These are phyloP conservation scores for Nannochloropsis gaditana DNA, from an alignment of 108 stramenopile species.

Conservation along the genomic window DNA sequence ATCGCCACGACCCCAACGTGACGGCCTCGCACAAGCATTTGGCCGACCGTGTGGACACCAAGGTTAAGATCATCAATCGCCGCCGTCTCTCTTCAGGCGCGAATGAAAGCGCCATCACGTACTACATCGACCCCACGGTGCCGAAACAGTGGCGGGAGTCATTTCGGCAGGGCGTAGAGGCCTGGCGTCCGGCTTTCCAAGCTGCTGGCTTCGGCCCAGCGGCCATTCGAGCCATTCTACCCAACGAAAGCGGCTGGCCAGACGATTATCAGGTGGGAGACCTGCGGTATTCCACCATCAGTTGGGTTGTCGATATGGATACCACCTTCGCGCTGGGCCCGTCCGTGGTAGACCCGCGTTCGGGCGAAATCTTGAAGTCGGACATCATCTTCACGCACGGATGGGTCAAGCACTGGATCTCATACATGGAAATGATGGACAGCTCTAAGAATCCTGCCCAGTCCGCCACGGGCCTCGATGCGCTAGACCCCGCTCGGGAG, in stretches of 20 bases:
- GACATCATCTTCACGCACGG: slow-evolving; percentile 45
- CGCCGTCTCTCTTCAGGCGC: background rate
- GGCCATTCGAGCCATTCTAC: slow-evolving; percentile 41
- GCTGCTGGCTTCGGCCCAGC: slow-evolving; percentile 35
- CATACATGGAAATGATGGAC: slow-evolving; percentile 29
- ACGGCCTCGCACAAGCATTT: background rate
- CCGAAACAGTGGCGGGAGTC: slow-evolving; percentile 28
- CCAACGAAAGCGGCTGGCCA: slow-evolving; percentile 40
- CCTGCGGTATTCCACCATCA: slow-evolving; percentile 42
- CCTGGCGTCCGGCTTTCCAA: slow-evolving; percentile 37
- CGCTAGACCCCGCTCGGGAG: background rate
- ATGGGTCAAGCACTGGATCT: slow-evolving; percentile 35
- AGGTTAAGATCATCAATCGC: slow-evolving; percentile 16
- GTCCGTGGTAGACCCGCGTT: slow-evolving; percentile 37
- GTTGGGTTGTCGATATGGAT: slow-evolving; percentile 42
- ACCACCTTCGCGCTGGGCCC: slow-evolving; percentile 40
- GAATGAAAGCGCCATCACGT: slow-evolving; percentile 22
- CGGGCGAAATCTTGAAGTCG: slow-evolving; percentile 44
- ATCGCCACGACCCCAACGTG: background rate
- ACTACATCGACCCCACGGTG: slow-evolving; percentile 46
- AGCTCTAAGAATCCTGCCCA: background rate
- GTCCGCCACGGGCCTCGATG: background rate
- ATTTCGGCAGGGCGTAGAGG: slow-evolving; percentile 29
- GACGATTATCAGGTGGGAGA: slow-evolving; percentile 44
- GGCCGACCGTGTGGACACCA: slow-evolving; percentile 25